A percentile compares a stretch with the other conserved stretches of the same genome.
Conservation (phyloP, 176 grass and related monocot species). For the Carex kokanica region DNA sequence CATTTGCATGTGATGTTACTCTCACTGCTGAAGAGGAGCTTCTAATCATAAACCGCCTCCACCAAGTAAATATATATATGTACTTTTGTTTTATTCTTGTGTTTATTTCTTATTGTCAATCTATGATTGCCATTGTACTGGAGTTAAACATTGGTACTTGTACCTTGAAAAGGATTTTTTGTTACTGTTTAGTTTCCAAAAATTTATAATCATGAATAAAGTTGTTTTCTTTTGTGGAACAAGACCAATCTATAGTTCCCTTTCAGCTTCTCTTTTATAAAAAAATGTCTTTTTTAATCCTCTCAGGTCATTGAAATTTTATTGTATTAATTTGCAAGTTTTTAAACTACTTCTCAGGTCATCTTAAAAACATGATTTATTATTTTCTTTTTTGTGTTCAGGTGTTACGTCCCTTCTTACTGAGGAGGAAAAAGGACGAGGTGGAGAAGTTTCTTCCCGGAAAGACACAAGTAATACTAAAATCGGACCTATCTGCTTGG, state of each 20-base stretch:
- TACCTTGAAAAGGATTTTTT: background rate
- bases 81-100: background rate
- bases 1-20: slow-evolving; percentile 83
- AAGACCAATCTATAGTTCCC: background rate
- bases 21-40: slow-evolving; percentile 93
- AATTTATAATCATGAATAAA: background rate
- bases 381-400: slow-evolving; percentile 27
- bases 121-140: background rate
- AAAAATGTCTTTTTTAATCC: background rate
- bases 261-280: slow-evolving; percentile 18
- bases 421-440: slow-evolving; percentile 95
- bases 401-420: slow-evolving; percentile 94
- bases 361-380: background rate
- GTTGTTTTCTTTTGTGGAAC: slow-evolving; percentile 2
- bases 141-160: background rate
- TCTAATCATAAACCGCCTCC: slow-evolving; percentile 91
- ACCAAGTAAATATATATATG: slow-evolving; percentile 72
- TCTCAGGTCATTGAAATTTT: slow-evolving; percentile 9
- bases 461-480: slow-evolving; percentile 96
- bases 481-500: slow-evolving; percentile 99
- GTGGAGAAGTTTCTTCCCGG: slow-evolving; percentile 97
- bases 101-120: background rate
- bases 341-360: slow-evolving; percentile 20
- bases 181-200: slow-evolving; percentile 4
- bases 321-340: slow-evolving; percentile 5